Conservation (phyloP, 257 asterid species). For the Gentiana dahurica region DNA sequence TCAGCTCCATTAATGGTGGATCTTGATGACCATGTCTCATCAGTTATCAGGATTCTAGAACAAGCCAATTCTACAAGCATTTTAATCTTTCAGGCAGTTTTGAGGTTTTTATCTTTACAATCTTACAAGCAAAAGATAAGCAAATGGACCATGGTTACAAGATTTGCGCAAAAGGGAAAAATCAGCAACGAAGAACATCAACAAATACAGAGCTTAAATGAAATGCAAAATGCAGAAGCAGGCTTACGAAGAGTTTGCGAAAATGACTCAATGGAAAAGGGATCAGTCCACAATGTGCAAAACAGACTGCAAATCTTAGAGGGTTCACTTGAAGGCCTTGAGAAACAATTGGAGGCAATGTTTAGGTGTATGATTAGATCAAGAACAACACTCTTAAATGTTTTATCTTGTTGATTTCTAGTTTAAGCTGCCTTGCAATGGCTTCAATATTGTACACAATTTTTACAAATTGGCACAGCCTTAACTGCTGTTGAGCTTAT, state of each 20-base stretch:
- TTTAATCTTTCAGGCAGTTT: constrained; percentile 12
- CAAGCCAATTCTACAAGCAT: constrained; percentile 14
- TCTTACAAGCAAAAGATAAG: constrained; percentile 11
- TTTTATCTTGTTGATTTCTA: constrained; percentile 11
- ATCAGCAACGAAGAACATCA: constrained; percentile 15
- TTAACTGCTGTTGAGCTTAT: no score
- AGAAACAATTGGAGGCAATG: constrained; percentile 19
- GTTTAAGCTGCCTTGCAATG: no score
- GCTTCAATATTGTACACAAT: no score
- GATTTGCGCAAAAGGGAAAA: constrained; percentile 12
- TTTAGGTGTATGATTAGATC: constrained; percentile 22
- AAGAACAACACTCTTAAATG: constrained; percentile 19
- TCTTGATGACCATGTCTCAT: constrained; percentile 13
- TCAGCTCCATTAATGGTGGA: constrained; percentile 5
- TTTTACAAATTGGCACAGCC: no score
- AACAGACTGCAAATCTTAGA: constrained; percentile 18
- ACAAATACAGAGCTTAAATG: constrained; percentile 4
- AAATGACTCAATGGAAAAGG: constrained; percentile 5
- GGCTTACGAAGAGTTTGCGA: constrained; percentile 4
- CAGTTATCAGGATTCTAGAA: constrained; percentile 14
- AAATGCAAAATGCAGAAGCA: constrained; percentile 15
- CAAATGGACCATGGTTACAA: constrained; percentile 30
- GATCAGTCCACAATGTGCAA: constrained; percentile 7
- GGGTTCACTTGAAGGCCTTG: constrained; percentile 10
- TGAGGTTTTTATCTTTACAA: constrained; percentile 18